These are phyloP conservation scores for Globisporangium middletonii DNA, from an alignment of 352 stramenopile species.

Conservation along the genomic window DNA sequence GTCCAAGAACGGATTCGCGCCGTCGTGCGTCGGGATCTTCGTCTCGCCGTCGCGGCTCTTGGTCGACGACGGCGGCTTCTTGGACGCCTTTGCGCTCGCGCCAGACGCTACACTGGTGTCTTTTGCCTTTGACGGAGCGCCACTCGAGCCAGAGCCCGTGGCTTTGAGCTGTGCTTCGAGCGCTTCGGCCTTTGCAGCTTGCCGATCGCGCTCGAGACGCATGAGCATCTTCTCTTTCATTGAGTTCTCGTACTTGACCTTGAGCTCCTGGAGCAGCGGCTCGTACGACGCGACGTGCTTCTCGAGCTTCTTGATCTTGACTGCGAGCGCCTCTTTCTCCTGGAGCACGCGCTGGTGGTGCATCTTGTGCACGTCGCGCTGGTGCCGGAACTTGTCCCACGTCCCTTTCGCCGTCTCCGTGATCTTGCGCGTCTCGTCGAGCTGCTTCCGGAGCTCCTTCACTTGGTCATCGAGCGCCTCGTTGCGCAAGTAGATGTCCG, in stretches of 20 bases:
- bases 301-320: constrained; percentile 90
- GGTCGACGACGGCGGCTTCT: constrained; percentile 19
- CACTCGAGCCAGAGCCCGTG: constrained; percentile 11
- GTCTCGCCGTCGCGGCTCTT: constrained; percentile 36
- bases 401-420: constrained; percentile 88
- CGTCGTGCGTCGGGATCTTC: constrained; percentile 60
- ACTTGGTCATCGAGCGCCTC: constrained; percentile 90
- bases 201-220: constrained; percentile 90
- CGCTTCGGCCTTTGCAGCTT: constrained; percentile 84
- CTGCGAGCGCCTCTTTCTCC: constrained; percentile 91
- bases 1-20: constrained; percentile 62
- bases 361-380: constrained; percentile 94
- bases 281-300: constrained; percentile 91
- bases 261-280: constrained; percentile 89
- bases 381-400: constrained; percentile 95
- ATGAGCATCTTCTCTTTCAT: constrained; percentile 98
- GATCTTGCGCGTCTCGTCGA: constrained; percentile 88
- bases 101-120: constrained; percentile 2
- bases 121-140: constrained; percentile 5
- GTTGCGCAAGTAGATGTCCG: constrained; percentile 94
- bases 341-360: constrained; percentile 94
- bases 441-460: constrained; percentile 70
- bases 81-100: constrained; percentile 10
- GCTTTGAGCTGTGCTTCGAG: constrained; percentile 83
- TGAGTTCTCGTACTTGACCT: constrained; percentile 91